Conservation (phyloP, 257 asterid genomes). For the Solanum appendiculatum region DNA sequence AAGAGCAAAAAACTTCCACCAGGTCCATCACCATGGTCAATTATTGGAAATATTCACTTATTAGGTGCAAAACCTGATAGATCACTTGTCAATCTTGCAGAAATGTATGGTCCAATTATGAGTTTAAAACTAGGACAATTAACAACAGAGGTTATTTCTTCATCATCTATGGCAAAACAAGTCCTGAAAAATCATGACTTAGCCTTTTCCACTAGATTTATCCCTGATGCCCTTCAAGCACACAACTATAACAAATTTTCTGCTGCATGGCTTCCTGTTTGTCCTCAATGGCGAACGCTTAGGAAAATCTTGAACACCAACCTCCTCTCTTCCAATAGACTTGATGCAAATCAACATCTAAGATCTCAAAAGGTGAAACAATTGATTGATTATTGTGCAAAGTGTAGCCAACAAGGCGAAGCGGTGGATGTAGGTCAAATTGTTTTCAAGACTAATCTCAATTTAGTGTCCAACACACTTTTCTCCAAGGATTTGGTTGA, state of each 20-base stretch:
- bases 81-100: too few species aligned
- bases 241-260: neutral
- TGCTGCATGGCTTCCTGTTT: neutral
- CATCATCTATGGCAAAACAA: neutral
- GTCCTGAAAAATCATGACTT: conserved; percentile 3
- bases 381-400: conserved; percentile 37
- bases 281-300: conserved; percentile 8
- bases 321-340: conserved; percentile 13
- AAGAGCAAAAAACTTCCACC: neutral
- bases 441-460: conserved; percentile 10
- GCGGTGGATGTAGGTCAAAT: conserved; percentile 46
- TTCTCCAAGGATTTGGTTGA: conserved; percentile 46
- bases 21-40: neutral
- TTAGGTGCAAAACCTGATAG: too few species aligned
- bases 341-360: conserved; percentile 32
- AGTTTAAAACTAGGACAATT: too few species aligned
- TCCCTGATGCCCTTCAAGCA: conserved; percentile 9
- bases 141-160: neutral
- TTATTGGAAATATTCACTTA: neutral
- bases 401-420: conserved; percentile 21
- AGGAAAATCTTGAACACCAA: conserved; percentile 16
- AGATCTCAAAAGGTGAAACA: conserved; percentile 36
- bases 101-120: too few species aligned
- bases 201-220: conserved; percentile 1
- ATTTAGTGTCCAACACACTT: conserved; percentile 38